Base-by-base conservation (phyloP, 2,329 filamentous ascomycete genomes). In the Cladosporium sp. region DNA sequence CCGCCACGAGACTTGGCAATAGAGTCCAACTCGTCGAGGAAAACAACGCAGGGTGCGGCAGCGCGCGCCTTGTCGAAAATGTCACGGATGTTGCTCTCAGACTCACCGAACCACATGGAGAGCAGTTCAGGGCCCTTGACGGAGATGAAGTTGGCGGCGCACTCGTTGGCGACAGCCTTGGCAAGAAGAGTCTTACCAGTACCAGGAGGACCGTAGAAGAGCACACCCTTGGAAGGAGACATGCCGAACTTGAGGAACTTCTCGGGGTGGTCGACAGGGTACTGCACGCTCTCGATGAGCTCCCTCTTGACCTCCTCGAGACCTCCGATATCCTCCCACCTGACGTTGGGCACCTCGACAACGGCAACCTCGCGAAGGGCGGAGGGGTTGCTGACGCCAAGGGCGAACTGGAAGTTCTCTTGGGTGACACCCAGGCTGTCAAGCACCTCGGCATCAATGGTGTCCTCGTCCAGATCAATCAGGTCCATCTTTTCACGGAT, bases 401-500 rank as follows among this genome's bases (percentile, higher is more conserved):
- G 89, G 60, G 94, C 93, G 70, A 96, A 99, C 69, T 92, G 90
- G 90, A 99, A 99, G 85, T 99, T 99, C 77, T 99, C 94, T 91
- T 97, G 97, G 61, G 94, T 99, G 49, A 99, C 94, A 74, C 94
- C 94, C 47, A 99, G 86, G 45, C 94, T 97, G 78, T 99, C 94
- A 56, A 99, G 85, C 53, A 99, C 94, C 80, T 99, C 94, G 28
- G 94, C 94, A 69, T 99, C 94, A 62, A 99, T 99, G 61, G 94
- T 99, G 72, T 99, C 94, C 79, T 99, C 94, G 64, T 99, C 94
- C 34, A 99, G 84, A 77, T 99, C 94, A 66, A 99, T 99, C 64
- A 99, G 85, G 73, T 99, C 94, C 94, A 99, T 99, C 88, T 99
- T 99, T 80, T 99, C 94, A 80, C 94, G 93, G 77, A 99, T 99